Evolutionary conservation across 345 rosid species (phyloP).

Genomic region (Sonneratia caseolaris): DNA sequence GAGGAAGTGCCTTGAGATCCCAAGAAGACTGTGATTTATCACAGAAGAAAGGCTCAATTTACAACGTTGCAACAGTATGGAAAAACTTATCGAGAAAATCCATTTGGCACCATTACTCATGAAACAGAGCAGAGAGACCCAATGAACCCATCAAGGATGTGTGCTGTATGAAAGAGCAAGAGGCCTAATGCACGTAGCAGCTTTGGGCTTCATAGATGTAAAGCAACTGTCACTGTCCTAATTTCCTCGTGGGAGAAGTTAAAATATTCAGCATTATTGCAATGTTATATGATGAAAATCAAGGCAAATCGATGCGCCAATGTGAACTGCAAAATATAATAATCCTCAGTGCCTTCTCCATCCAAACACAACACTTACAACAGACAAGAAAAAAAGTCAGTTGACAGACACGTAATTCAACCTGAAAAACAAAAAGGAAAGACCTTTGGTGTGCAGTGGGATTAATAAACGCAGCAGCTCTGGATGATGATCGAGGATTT

Average conservation of each 20-base stretch:
- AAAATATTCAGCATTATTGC: slow-evolving; percentile 4
- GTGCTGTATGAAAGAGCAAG: neutral
- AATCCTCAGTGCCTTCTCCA: neutral
- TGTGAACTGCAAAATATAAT: slow-evolving; percentile 21
- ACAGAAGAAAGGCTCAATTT: neutral
- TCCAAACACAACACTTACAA: neutral
- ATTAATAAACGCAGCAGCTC: slow-evolving; percentile 13
- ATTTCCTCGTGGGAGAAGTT: neutral
- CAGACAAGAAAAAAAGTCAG: neutral
- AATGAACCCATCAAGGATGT: slow-evolving; percentile 19
- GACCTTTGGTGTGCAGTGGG: neutral
- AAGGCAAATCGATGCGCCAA: slow-evolving; percentile 12
- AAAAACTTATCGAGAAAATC: neutral
- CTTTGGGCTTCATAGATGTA: neutral
- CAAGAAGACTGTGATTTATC: neutral
- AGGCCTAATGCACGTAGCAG: neutral
- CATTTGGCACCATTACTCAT: neutral
- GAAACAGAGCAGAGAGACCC: slow-evolving; percentile 11
- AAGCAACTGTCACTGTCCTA: neutral
- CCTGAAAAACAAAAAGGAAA: neutral
- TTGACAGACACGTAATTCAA: neutral
- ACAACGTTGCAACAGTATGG: neutral
- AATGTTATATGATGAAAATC: slow-evolving; percentile 18
- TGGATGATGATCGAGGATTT: slow-evolving; percentile 10
- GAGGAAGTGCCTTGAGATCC: slow-evolving; percentile 1